Base-by-base conservation (phyloP, 306 rosid genomes). In the Vigna nakashimae region DNA sequence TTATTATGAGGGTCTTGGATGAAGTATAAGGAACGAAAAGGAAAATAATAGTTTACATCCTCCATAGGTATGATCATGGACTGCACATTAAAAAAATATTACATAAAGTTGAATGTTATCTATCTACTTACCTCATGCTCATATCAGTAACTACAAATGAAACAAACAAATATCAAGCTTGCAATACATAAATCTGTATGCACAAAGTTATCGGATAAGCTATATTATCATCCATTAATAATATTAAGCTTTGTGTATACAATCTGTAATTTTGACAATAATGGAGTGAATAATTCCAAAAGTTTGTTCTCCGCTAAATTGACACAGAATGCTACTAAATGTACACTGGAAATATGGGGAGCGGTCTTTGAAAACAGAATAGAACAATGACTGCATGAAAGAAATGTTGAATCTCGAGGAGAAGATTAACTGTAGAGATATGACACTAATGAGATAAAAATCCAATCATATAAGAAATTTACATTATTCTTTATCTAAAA, bases 271-370 rank as follows among this genome's bases (percentile, higher is more conserved):
- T 78, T 59, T 24, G 64, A 51, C 56, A 38, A 48, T 57, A 58
- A 11, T 48, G 30, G 22, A 17, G 40, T 46, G n/a, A 48, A 53
- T 10, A 56, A 24, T 73, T 59, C 46, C 43, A 60, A 28, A 34
- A 22, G 9, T 60, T 73, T 34, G 55, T 59, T 68, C 18, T 59
- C 24, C 32, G 59, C 40, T 26, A 26, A 45, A 57, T 74, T 48
- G 20, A n/a, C 72, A 36, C 9, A 22, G 34, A 70, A 24, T 60
- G 20, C 67, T 68, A 52, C 59, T 74, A 50, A 74, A 79, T 42
- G 48, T 8, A 62, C 46, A 30, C 18, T 60, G 43, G 68, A 14
- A 30, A 59, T 30, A 13, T 7, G 15, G 32, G 51, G 73, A 69
- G 26, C 3, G 38, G 52, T 42, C 67, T 52, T 14, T 20, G 4